Percentiles rank a stretch among this genome's conserved stretches.
Conservation (phyloP, 2,329 filamentous ascomycete species). For the Chaetomium sp. region DNA sequence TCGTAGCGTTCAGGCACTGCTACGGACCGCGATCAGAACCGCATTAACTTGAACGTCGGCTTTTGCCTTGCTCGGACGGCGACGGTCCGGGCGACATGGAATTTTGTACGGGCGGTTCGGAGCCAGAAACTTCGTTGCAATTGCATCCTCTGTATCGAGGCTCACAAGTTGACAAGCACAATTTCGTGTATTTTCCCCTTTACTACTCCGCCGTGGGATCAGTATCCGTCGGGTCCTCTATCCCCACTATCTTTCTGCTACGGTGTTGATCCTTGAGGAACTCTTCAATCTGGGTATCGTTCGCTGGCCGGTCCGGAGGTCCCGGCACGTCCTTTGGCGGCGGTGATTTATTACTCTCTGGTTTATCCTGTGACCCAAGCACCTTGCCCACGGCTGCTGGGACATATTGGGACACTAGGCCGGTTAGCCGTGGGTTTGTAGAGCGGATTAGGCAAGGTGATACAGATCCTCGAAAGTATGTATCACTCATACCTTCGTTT, state of each 20-base stretch:
- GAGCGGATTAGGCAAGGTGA: background rate
- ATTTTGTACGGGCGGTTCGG: too few relatives aligned
- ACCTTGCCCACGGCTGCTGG: constrained; percentile 21
- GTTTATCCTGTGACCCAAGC: constrained; percentile 30
- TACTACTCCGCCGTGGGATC: background rate
- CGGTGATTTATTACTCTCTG: constrained; percentile 22
- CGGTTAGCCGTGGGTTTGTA: too few relatives aligned
- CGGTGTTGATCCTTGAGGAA: constrained; percentile 48
- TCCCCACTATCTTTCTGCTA: constrained; percentile 30
- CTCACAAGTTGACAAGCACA: background rate
- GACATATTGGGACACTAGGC: constrained; percentile 10
- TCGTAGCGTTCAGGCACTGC: too few relatives aligned
- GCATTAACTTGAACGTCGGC: too few relatives aligned
- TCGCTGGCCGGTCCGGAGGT: constrained; percentile 38
- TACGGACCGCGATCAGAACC: too few relatives aligned
- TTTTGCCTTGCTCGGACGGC: too few relatives aligned
- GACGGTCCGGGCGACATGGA: too few relatives aligned
- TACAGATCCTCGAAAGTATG: background rate
- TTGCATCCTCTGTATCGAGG: too few relatives aligned
- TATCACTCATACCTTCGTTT: constrained; percentile 35
- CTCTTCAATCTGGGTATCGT: constrained; percentile 45
- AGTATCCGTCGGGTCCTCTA: background rate
- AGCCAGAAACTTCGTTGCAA: too few relatives aligned
- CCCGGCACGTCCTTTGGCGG: constrained; percentile 21
- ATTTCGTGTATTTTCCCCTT: background rate